phyloP scores from a whole-genome alignment of 768 basidiomycete species.

The Paxillus ammoniavirescens region DNA sequence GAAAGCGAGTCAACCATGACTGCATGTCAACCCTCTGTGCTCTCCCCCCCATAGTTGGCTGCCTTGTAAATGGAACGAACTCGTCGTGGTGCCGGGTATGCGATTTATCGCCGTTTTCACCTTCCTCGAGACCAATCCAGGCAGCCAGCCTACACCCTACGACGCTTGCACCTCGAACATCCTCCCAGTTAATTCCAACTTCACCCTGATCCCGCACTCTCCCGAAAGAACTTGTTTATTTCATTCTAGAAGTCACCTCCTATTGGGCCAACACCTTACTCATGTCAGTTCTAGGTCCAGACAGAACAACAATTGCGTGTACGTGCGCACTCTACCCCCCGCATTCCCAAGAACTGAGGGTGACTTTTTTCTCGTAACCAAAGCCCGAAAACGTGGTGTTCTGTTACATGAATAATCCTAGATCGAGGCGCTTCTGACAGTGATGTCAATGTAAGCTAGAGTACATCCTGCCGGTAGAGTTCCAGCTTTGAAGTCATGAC shows the following conservation, averaged over 20 bases:
- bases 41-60: too few species aligned
- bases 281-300: background rate
- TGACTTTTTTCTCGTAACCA: background rate
- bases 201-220: background rate
- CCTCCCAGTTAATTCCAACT: too few species aligned
- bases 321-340: slow-evolving; percentile 4
- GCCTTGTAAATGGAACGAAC: background rate
- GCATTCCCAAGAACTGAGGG: slow-evolving; percentile 2
- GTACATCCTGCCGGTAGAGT: slow-evolving; percentile 1
- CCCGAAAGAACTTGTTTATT: slow-evolving; percentile 1
- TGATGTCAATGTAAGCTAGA: background rate
- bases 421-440: too few species aligned
- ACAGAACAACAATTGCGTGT: background rate
- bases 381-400: too few species aligned
- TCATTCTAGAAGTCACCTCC: slow-evolving; percentile 1
- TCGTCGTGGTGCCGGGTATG: background rate
- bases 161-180: too few species aligned
- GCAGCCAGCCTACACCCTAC: too few species aligned
- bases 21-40: too few species aligned
- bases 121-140: too few species aligned
- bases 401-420: too few species aligned
- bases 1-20: too few species aligned
- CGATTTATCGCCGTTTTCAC: too few species aligned
- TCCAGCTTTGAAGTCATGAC: slow-evolving; percentile 1
- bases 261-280: slow-evolving; percentile 7